These are phyloP conservation scores for Cichorium intybus DNA, from an alignment of 140 eudicot genomes.

Conservation along the genomic window DNA sequence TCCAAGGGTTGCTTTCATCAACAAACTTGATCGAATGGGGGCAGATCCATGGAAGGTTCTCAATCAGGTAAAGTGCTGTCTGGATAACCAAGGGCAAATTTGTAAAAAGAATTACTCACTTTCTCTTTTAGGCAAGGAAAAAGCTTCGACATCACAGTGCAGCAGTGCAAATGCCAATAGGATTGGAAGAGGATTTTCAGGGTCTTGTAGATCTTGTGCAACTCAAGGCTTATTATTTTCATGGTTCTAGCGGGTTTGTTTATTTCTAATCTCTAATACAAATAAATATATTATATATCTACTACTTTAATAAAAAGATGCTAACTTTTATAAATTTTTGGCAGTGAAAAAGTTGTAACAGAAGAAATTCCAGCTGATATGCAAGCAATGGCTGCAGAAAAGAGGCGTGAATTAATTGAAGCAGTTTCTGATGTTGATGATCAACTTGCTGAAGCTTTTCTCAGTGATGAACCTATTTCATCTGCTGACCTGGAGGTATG, in stretches of 20 bases:
- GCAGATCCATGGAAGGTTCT: constrained; percentile 99
- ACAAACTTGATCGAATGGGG: constrained; percentile 97
- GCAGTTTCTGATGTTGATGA: constrained; percentile 96
- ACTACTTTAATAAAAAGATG: neutral
- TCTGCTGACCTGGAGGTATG: constrained; percentile 84
- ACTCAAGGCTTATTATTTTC: constrained; percentile 76
- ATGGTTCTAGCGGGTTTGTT: constrained; percentile 86
- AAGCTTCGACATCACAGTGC: constrained; percentile 99
- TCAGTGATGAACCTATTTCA: constrained; percentile 86
- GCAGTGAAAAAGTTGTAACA: constrained; percentile 69
- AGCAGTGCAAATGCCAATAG: constrained; percentile 96
- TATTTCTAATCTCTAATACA: constrained; percentile 10
- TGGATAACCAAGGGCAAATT: neutral
- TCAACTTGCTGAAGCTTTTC: constrained; percentile 79
- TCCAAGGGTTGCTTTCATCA: constrained; percentile 94
- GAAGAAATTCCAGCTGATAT: constrained; percentile 79
- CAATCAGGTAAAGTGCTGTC: constrained; percentile 50
- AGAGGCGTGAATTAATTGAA: constrained; percentile 87
- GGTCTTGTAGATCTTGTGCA: constrained; percentile 94
- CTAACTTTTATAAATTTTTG: constrained; percentile 1
- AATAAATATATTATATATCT: constrained; percentile 3
- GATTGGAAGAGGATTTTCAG: constrained; percentile 88
- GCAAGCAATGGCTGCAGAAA: constrained; percentile 65
- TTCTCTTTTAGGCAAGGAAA: constrained; percentile 56
- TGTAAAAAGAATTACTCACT: neutral